These are phyloP conservation scores for Xerocomellus dryophilus DNA, from an alignment of 768 basidiomycete species.

Conservation along the genomic window DNA sequence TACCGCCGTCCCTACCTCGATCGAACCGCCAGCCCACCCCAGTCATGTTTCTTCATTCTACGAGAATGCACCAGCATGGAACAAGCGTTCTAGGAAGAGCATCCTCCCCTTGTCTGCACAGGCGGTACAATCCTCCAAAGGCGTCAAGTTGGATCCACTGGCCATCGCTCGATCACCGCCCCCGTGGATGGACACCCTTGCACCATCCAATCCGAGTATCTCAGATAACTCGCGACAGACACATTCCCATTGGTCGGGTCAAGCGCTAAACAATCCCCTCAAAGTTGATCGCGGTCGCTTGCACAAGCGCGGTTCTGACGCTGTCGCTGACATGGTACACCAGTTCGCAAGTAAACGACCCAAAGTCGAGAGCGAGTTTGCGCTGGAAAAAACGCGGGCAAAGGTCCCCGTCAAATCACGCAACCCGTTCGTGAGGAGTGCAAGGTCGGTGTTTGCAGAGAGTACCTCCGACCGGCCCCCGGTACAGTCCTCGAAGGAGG, in stretches of 20 bases:
- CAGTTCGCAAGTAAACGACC: constrained; percentile 22
- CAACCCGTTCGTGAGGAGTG: constrained; percentile 24
- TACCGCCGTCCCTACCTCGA: not conserved
- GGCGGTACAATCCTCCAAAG: constrained; percentile 15
- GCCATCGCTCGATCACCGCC: constrained; percentile 29
- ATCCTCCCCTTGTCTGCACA: constrained; percentile 21
- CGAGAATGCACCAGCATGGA: not conserved
- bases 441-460: constrained; percentile 21
- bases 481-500: not conserved
- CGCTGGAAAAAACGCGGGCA: constrained; percentile 9
- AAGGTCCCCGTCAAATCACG: not conserved
- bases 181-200: constrained; percentile 21
- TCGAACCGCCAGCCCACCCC: not conserved
- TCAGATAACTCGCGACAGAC: not conserved
- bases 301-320: constrained; percentile 22
- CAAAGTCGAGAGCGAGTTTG: constrained; percentile 23
- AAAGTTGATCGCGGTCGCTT: constrained; percentile 26
- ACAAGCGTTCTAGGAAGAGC: not conserved
- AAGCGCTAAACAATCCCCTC: constrained; percentile 6
- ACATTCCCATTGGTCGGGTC: not conserved
- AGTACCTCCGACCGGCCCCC: not conserved
- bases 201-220: not conserved
- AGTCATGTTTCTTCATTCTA: constrained; percentile 21
- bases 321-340: constrained; percentile 18
- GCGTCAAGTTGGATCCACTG: constrained; percentile 18